Evolutionary conservation across 345 rosid species (phyloP).

Genomic region (Gossypium stocksii): DNA sequence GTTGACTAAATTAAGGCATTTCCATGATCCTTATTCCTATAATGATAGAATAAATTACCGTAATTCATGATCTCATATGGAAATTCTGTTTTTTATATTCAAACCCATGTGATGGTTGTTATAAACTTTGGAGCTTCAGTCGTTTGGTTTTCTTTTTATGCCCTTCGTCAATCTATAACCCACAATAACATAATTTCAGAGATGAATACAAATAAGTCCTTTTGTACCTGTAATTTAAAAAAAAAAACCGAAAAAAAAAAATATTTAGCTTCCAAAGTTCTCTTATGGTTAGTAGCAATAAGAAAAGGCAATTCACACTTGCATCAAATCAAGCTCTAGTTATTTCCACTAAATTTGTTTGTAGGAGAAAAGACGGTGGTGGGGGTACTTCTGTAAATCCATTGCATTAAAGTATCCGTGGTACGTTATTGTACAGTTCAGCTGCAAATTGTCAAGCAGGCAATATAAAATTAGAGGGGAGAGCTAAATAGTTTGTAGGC

Average conservation of each 20-base stretch:
- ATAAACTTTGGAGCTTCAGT: background rate
- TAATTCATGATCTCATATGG: conserved; percentile 7
- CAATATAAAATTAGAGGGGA: conserved; percentile 14
- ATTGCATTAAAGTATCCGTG: conserved; percentile 18
- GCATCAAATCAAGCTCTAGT: background rate
- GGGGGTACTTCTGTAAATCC: conserved; percentile 19
- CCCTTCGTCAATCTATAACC: background rate
- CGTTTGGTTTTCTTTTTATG: background rate
- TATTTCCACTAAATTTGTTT: background rate
- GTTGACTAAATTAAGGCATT: conserved; percentile 8
- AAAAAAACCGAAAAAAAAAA: too few species aligned
- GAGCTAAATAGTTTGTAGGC: background rate
- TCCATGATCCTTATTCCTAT: conserved; percentile 7
- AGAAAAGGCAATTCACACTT: background rate
- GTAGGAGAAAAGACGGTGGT: conserved; percentile 9
- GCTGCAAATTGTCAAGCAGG: conserved; percentile 19
- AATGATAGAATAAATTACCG: conserved; percentile 1
- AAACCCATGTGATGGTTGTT: conserved; percentile 12
- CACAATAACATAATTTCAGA: too few species aligned
- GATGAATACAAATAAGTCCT: too few species aligned
- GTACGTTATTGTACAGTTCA: conserved; percentile 28
- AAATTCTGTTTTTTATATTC: background rate
- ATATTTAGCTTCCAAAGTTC: background rate
- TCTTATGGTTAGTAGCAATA: background rate
- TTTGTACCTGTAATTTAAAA: too few species aligned